phyloP scores from a whole-genome alignment of 257 asterid genomes.

The Ligustrum vulgare region DNA sequence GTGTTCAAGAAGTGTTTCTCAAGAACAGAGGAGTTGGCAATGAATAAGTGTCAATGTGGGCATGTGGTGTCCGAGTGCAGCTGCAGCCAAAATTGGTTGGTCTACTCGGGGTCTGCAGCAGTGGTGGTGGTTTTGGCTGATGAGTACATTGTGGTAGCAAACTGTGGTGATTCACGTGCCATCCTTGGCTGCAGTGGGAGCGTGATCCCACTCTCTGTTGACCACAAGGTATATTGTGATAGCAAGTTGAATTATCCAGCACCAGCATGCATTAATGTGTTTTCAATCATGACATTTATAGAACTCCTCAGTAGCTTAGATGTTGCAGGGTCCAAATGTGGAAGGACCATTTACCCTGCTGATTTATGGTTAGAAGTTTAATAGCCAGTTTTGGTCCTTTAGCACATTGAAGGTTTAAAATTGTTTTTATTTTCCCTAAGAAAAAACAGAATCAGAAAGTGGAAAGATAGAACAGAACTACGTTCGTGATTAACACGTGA shows the following conservation, averaged over 20 bases:
- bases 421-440: background rate
- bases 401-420: background rate
- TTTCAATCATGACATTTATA: background rate
- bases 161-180: conserved; percentile 34
- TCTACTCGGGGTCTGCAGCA: conserved; percentile 17
- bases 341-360: background rate
- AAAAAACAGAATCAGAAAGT: background rate
- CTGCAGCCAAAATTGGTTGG: conserved; percentile 6
- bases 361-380: background rate
- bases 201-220: conserved; percentile 26
- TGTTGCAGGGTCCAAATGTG: background rate
- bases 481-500: too few relatives aligned
- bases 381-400: background rate
- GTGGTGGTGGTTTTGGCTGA: conserved; percentile 23
- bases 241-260: background rate
- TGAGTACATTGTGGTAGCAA: conserved; percentile 22
- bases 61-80: background rate
- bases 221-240: conserved; percentile 27
- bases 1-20: conserved; percentile 15
- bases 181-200: conserved; percentile 20
- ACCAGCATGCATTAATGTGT: background rate
- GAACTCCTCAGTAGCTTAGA: background rate
- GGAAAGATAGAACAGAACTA: too few relatives aligned
- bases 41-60: conserved; percentile 15
- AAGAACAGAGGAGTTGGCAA: conserved; percentile 17